These are phyloP conservation scores for Magnaporthiopsis rhizophila DNA, from an alignment of 2,329 filamentous ascomycete genomes.

Conservation along the genomic window DNA sequence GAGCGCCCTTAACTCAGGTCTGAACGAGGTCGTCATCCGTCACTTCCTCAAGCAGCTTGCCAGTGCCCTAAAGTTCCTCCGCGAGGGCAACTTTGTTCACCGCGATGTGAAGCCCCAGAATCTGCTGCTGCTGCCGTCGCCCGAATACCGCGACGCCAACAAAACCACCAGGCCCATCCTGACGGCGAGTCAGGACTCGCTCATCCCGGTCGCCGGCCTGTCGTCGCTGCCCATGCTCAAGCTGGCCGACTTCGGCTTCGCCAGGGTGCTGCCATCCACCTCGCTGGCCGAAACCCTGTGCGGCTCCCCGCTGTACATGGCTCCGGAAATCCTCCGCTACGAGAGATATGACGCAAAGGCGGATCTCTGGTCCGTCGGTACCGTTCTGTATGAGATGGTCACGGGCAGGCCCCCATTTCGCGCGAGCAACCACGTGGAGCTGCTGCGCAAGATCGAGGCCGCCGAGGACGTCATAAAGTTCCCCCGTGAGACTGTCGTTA, in stretches of 20 bases:
- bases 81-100: slow-evolving; percentile 81
- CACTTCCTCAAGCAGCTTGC: slow-evolving; percentile 94
- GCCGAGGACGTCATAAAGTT: slow-evolving; percentile 83
- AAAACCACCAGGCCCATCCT: slow-evolving; percentile 63
- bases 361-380: slow-evolving; percentile 95
- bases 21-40: slow-evolving; percentile 92
- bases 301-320: slow-evolving; percentile 97
- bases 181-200: slow-evolving; percentile 67
- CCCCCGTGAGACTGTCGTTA: slow-evolving; percentile 62
- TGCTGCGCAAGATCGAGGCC: slow-evolving; percentile 85
- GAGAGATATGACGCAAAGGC: slow-evolving; percentile 97
- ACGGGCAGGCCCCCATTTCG: slow-evolving; percentile 84
- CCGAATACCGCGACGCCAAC: slow-evolving; percentile 56
- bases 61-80: slow-evolving; percentile 84
- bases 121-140: slow-evolving; percentile 76
- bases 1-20: slow-evolving; percentile 69
- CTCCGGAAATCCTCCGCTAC: slow-evolving; percentile 92
- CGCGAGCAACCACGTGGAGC: slow-evolving; percentile 88
- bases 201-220: slow-evolving; percentile 74
- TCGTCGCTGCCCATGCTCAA: slow-evolving; percentile 90
- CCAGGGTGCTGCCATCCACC: slow-evolving; percentile 80
- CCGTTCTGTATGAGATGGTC: slow-evolving; percentile 93
- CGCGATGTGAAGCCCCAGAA: slow-evolving; percentile 98
- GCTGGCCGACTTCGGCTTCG: slow-evolving; percentile 98
- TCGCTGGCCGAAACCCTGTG: slow-evolving; percentile 93